Conservation (phyloP, 345 rosid species). For the Brassica incana region DNA sequence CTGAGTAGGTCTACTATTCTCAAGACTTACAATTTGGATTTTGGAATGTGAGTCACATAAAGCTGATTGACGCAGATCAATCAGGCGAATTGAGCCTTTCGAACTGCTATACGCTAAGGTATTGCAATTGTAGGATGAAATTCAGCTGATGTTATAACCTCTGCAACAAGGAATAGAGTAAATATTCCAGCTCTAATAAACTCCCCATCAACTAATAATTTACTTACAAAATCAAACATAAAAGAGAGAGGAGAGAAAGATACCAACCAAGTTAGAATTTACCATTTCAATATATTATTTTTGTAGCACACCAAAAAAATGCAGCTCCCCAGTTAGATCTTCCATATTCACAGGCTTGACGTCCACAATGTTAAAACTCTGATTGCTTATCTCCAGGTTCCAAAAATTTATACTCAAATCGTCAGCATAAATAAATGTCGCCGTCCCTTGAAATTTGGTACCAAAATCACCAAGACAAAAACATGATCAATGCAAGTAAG, state of each 20-base stretch:
- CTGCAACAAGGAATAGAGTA: slow-evolving; percentile 50
- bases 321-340: slow-evolving; percentile 62
- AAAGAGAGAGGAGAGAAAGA: neutral
- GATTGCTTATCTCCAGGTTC: slow-evolving; percentile 73
- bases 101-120: slow-evolving; percentile 96
- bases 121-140: slow-evolving; percentile 93
- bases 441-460: slow-evolving; percentile 49
- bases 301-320: neutral
- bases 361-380: slow-evolving; percentile 68
- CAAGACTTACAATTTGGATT: slow-evolving; percentile 67
- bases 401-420: slow-evolving; percentile 71
- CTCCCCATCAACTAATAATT: neutral
- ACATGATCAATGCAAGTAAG: slow-evolving; percentile 27
- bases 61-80: slow-evolving; percentile 97
- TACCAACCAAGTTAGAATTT: neutral
- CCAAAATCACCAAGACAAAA: slow-evolving; percentile 25
- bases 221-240: neutral
- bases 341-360: slow-evolving; percentile 75
- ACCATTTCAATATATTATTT: neutral
- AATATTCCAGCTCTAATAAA: slow-evolving; percentile 18
- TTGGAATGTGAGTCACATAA: slow-evolving; percentile 91
- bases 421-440: slow-evolving; percentile 74
- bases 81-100: slow-evolving; percentile 91
- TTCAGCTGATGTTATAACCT: slow-evolving; percentile 98
- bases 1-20: neutral